Conservation (phyloP, 257 asterid species). For the Solanum peruvianum region DNA sequence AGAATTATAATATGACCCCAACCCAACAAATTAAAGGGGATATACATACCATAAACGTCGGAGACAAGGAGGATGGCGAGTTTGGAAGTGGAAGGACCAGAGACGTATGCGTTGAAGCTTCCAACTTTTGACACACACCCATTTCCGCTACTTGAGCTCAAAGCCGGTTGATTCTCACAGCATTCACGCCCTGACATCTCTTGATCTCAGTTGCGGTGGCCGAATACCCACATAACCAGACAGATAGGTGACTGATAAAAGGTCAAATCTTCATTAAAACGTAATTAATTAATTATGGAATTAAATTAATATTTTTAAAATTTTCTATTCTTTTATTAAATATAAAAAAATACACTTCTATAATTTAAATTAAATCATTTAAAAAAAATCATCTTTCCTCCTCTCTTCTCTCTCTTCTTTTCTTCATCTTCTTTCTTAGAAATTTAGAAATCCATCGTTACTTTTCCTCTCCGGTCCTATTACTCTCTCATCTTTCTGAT, state of each 20-base stretch:
- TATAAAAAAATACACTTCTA: too few species aligned
- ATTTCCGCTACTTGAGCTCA: constrained; percentile 31
- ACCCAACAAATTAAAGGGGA: neutral
- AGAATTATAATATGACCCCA: neutral
- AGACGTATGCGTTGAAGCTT: constrained; percentile 33
- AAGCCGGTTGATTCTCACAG: constrained; percentile 44
- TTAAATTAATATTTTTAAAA: too few species aligned
- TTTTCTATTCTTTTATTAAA: too few species aligned
- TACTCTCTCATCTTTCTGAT: too few species aligned
- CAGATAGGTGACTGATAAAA: neutral
- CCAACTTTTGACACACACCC: constrained; percentile 33
- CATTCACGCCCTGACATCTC: constrained; percentile 46
- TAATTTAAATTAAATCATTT: too few species aligned
- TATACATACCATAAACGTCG: constrained; percentile 31
- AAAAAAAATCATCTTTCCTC: too few species aligned
- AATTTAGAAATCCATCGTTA: too few species aligned
- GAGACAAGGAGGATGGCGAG: constrained; percentile 39
- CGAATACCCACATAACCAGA: neutral
- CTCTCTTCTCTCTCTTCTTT: too few species aligned
- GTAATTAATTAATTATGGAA: too few species aligned
- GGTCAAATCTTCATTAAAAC: too few species aligned
- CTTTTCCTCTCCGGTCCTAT: too few species aligned
- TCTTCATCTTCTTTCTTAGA: too few species aligned
- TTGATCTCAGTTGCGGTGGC: neutral
- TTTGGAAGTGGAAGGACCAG: constrained; percentile 31